Evolutionary conservation across 305 asterid species (phyloP).

Genomic region (Fraxinus floribunda): DNA sequence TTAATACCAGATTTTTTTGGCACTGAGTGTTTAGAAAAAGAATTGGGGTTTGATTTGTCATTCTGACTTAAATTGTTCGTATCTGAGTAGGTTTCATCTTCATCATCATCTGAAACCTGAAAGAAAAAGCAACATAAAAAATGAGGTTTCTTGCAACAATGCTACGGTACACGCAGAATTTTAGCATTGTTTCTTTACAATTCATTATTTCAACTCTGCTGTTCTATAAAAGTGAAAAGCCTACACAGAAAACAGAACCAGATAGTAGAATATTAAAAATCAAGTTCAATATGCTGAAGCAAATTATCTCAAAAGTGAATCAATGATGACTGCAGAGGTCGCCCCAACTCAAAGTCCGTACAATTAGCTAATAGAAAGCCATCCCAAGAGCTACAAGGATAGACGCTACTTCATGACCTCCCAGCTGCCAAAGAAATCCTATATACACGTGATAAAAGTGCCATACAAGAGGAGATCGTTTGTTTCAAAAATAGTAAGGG

Average conservation of each 20-base stretch:
- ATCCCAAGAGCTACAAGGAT: neutral
- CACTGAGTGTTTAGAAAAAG: slow-evolving; percentile 37
- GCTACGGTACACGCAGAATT: neutral
- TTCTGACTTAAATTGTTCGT: slow-evolving; percentile 47
- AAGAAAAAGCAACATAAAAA: neutral
- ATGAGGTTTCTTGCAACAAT: neutral
- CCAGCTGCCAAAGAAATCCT: neutral
- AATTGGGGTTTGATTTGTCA: slow-evolving; percentile 49
- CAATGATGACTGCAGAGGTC: neutral
- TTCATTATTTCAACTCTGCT: neutral
- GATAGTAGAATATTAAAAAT: neutral
- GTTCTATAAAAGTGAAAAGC: neutral
- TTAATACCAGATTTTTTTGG: slow-evolving; percentile 48
- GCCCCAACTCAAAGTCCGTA: neutral
- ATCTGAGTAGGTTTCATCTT: slow-evolving; percentile 60
- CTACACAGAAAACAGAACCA: neutral
- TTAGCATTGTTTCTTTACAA: neutral
- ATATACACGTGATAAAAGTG: neutral
- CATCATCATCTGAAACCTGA: slow-evolving; percentile 85
- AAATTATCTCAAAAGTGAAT: neutral
- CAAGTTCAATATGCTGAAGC: neutral
- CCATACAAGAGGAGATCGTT: neutral
- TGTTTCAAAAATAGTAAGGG: neutral
- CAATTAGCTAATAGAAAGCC: neutral
- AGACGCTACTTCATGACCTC: neutral